Conservation (phyloP, 306 rosid species). For the Medicago lupulina region DNA sequence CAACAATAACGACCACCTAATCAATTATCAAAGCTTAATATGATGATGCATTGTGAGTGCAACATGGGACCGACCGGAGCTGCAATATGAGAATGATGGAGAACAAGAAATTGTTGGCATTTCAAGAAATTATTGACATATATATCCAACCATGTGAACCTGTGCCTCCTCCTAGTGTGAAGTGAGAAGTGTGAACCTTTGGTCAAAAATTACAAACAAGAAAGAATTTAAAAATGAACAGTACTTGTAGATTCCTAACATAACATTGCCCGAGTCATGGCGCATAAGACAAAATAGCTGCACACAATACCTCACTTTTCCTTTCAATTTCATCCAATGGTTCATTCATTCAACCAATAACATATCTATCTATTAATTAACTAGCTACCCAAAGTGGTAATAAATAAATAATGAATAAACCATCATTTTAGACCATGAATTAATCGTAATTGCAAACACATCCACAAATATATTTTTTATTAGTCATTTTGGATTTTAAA, state of each 20-base stretch:
- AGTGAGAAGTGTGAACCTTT: background rate
- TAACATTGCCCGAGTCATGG: slow-evolving; percentile 38
- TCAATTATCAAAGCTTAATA: slow-evolving; percentile 19
- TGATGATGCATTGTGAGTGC: slow-evolving; percentile 30
- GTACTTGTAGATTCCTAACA: slow-evolving; percentile 43
- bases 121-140: slow-evolving; percentile 29
- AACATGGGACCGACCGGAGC: slow-evolving; percentile 44
- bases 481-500: no score
- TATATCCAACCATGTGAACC: slow-evolving; percentile 44
- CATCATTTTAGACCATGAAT: no score
- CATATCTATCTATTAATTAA: background rate
- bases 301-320: slow-evolving; percentile 11
- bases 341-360: slow-evolving; percentile 27
- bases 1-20: slow-evolving; percentile 1
- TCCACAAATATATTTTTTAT: no score
- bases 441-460: no score
- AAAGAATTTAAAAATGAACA: slow-evolving; percentile 19
- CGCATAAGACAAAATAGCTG: slow-evolving; percentile 50
- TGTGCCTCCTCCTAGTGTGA: slow-evolving; percentile 19
- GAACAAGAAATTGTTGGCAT: slow-evolving; percentile 32
- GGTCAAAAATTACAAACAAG: slow-evolving; percentile 31
- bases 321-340: no score
- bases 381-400: no score
- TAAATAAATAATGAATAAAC: no score
- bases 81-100: slow-evolving; percentile 39